Conservation (phyloP, 495 filamentous ascomycete genomes). For the Tuber borchii region DNA sequence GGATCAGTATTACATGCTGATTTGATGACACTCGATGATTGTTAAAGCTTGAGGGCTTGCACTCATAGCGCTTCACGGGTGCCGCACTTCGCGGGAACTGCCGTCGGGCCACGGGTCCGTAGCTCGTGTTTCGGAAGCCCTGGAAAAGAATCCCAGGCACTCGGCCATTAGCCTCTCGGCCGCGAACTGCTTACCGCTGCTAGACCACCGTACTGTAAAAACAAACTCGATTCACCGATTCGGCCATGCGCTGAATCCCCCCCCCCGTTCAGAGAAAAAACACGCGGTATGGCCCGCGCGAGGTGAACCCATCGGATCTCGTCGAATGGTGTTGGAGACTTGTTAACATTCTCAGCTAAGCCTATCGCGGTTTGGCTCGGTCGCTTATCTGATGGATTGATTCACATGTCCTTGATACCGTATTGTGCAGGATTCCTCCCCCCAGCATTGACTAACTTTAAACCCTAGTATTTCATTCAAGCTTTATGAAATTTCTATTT, state of each 20-base stretch:
- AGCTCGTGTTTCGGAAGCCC: neutral
- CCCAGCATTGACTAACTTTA: neutral
- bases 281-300: no score
- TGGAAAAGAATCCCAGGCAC: neutral
- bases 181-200: neutral
- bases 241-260: no score
- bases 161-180: neutral
- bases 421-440: neutral
- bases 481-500: neutral
- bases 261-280: no score
- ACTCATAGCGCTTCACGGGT: neutral
- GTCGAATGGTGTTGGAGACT: no score
- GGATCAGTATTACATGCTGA: neutral
- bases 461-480: neutral
- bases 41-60: no score
- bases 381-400: neutral
- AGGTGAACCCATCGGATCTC: no score
- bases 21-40: neutral
- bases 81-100: neutral
- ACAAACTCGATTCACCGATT: no score
- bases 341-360: no score
- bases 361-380: no score
- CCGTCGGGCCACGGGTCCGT: neutral
- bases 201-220: neutral
- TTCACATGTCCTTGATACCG: neutral